Conservation (phyloP, 2,329 filamentous ascomycete genomes). For the Fusarium neocosmosporiellum region DNA sequence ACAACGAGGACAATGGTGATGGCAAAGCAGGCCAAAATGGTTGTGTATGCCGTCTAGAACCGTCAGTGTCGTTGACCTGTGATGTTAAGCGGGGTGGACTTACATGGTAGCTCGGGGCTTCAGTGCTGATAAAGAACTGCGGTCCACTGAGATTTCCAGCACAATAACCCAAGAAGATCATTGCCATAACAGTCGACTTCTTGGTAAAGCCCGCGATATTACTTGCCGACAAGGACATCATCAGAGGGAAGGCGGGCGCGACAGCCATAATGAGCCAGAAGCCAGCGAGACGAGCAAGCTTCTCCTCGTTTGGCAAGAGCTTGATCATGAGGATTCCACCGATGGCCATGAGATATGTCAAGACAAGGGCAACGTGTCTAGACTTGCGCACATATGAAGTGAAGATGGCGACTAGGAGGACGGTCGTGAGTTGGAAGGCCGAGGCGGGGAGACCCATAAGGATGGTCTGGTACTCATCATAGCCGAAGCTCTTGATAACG, state of each 20-base stretch:
- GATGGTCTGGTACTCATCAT: conserved; percentile 25
- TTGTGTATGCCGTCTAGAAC: conserved; percentile 17
- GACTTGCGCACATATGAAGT: conserved; percentile 24
- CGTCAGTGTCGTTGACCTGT: neutral
- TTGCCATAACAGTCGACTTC: conserved; percentile 67
- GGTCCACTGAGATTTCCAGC: conserved; percentile 69
- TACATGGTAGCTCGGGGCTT: conserved; percentile 19
- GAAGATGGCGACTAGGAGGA: conserved; percentile 25
- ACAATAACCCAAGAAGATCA: conserved; percentile 68
- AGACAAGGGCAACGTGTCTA: conserved; percentile 17
- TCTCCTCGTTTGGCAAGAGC: conserved; percentile 19
- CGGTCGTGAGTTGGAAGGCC: conserved; percentile 29
- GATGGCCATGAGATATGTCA: conserved; percentile 25
- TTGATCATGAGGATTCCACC: conserved; percentile 34
- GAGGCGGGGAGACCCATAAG: conserved; percentile 24
- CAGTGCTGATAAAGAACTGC: conserved; percentile 46
- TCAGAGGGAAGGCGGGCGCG: conserved; percentile 54
- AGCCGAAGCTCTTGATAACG: conserved; percentile 36
- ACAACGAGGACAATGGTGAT: conserved; percentile 19
- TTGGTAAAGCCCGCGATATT: conserved; percentile 72
- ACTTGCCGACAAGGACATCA: conserved; percentile 65
- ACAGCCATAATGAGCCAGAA: conserved; percentile 64
- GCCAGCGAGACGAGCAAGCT: conserved; percentile 33
- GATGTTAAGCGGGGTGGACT: neutral
- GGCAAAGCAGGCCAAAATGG: conserved; percentile 20